Conservation (phyloP, 192 early-diverging fungal species). For the Coemansia sp. region DNA sequence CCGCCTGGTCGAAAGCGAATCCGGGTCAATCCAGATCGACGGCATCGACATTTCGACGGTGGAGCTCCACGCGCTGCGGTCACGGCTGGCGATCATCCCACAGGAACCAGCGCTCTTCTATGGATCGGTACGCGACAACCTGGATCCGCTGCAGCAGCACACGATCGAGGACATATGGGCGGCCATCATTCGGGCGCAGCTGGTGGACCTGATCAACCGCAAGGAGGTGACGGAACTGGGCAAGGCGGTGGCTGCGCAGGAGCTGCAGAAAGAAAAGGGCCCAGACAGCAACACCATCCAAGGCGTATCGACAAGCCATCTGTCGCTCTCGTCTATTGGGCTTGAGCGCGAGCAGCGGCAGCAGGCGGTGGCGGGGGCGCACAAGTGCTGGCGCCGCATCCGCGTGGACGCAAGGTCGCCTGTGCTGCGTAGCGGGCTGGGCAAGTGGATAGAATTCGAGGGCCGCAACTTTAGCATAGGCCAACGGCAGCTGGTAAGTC, state of each 20-base stretch:
- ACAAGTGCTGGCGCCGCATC: constrained; percentile 16
- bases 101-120: constrained; percentile 70
- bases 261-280: neutral
- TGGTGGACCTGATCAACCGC: constrained; percentile 8
- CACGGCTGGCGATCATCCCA: constrained; percentile 61
- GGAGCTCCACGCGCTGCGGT: constrained; percentile 56
- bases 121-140: constrained; percentile 67
- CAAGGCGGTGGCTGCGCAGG: neutral
- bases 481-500: constrained; percentile 63
- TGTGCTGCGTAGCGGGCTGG: constrained; percentile 11
- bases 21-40: constrained; percentile 58
- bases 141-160: constrained; percentile 63
- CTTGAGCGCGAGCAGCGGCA: constrained; percentile 11
- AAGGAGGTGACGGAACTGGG: constrained; percentile 3
- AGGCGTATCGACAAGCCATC: constrained; percentile 8
- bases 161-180: constrained; percentile 68
- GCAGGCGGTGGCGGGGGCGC: neutral
- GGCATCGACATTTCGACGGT: constrained; percentile 58
- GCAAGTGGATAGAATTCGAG: constrained; percentile 20
- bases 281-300: constrained; percentile 28
- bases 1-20: constrained; percentile 57
- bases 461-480: constrained; percentile 66
- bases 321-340: constrained; percentile 3
- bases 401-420: constrained; percentile 5
- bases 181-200: constrained; percentile 52